A percentile compares a stretch with the other conserved stretches of the same genome.
These are phyloP conservation scores for Leptodontidium sp. DNA, from an alignment of 2,329 filamentous ascomycete species.

Conservation along the genomic window DNA sequence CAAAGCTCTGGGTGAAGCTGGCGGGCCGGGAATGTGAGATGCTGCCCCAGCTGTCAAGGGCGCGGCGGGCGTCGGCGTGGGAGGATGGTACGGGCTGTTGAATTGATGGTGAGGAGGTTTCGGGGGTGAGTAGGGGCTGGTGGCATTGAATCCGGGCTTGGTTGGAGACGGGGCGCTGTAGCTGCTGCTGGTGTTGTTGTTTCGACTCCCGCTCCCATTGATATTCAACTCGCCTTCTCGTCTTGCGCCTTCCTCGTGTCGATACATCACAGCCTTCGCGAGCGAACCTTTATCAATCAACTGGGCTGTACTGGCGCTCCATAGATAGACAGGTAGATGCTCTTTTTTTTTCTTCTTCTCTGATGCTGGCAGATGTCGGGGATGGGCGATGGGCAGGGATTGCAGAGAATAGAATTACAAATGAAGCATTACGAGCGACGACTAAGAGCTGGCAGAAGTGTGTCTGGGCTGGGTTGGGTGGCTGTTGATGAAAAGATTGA, in stretches of 20 bases:
- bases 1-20: slow-evolving; percentile 41
- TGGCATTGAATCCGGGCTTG: slow-evolving; percentile 40
- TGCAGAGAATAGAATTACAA: slow-evolving; percentile 27
- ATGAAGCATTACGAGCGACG: slow-evolving; percentile 29
- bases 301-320: slow-evolving; percentile 36
- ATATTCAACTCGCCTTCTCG: slow-evolving; percentile 39
- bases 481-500: slow-evolving; percentile 7
- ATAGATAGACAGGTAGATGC: slow-evolving; percentile 43
- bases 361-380: slow-evolving; percentile 19
- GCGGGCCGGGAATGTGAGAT: slow-evolving; percentile 41
- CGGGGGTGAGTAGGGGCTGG: slow-evolving; percentile 41
- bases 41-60: slow-evolving; percentile 30
- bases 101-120: slow-evolving; percentile 44
- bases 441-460: slow-evolving; percentile 10
- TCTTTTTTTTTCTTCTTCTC: not conserved
- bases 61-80: slow-evolving; percentile 40
- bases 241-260: slow-evolving; percentile 40
- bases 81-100: slow-evolving; percentile 44
- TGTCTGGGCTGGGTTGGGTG: not conserved
- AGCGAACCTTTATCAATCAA: not conserved
- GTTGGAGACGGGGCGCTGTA: slow-evolving; percentile 40
- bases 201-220: slow-evolving; percentile 31
- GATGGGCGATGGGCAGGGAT: slow-evolving; percentile 1
- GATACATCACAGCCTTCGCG: slow-evolving; percentile 44
- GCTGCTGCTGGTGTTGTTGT: slow-evolving; percentile 30